Base-by-base conservation (phyloP, 257 asterid species). In the Solanum rostratum region DNA sequence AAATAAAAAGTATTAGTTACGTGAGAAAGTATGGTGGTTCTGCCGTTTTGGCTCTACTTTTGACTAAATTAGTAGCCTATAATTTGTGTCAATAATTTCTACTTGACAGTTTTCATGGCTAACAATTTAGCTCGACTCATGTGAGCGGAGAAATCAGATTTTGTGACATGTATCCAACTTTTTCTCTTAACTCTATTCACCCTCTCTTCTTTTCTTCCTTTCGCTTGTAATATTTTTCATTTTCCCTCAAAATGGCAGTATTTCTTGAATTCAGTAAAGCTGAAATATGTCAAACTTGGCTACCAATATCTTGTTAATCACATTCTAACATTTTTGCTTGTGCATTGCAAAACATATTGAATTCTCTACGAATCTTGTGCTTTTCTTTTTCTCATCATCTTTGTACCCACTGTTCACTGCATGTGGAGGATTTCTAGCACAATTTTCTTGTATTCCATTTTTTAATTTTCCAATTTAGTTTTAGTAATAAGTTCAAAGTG, bases 261-360 rank as follows among this genome's bases (percentile, higher is more conserved):
- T 16, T 68, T 81, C 63, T 73, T 86, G 1, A 85, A 68, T 16
- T 85, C 89, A 1, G 86, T 83, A 19, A 87, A 84, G 62, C 83
- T 63, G 54, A 85, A 88, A 79, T 90, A 88, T 70, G 90, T 87
- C 18, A 92, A 92, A 79, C 86, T 84, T 6, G 90, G 86, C 0
- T 90, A 88, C 88, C 95, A 91, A 33, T 92, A 92, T 88, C 87
- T 92, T 1, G 92, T 92, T 10, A 91, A 92, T 87, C 90, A 91
- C 88, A 68, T 91, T 27, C 76, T 87, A 20, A 63, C 74, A 39
- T 59, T 92, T 22, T 11, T 86, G 16, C 87, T 91, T 73, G 52
- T 91, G 24, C 93, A 8, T 6, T 89, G 3, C 33, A 86, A 57
- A 29, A 5, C 70, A 43, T 84, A 7, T 88, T 63, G 85, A 30